These are phyloP conservation scores for Fraxinus velutina DNA, from an alignment of 305 asterid genomes.

Conservation along the genomic window DNA sequence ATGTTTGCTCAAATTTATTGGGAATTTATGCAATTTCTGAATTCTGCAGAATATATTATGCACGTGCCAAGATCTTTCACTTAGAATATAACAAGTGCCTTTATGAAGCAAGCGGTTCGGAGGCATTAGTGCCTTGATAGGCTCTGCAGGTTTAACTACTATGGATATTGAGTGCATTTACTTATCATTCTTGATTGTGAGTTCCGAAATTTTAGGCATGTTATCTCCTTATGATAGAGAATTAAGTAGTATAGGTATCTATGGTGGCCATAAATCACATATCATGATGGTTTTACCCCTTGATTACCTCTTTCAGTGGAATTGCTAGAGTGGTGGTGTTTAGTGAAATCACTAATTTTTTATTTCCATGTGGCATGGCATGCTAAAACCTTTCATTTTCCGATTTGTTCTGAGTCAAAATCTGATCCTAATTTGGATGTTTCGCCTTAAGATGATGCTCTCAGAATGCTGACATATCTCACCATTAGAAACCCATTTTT, in stretches of 20 bases:
- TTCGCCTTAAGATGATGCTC: not conserved
- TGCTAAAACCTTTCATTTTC: not conserved
- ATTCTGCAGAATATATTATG: not conserved
- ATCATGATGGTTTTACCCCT: not conserved
- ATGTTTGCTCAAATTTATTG: not conserved
- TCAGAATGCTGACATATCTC: not conserved
- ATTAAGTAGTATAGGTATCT: not conserved
- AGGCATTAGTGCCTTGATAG: not conserved
- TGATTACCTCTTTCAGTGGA: not conserved
- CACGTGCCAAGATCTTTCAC: not conserved
- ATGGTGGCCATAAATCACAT: not conserved
- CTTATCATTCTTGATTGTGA: not conserved
- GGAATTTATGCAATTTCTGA: not conserved
- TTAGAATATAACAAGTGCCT: not conserved
- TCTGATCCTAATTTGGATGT: not conserved
- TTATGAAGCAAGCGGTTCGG: not conserved
- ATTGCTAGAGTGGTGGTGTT: not conserved
- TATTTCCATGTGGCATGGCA: not conserved
- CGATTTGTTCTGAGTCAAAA: not conserved
- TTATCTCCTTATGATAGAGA: not conserved
- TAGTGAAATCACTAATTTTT: not conserved
- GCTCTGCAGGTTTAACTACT: not conserved
- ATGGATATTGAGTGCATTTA: not conserved
- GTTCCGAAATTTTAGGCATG: not conserved
- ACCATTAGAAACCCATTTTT: not conserved